Evolutionary conservation across 805 yeast genomes (phyloP), one percentile per base, ranked within the genome.

Genomic region (Starmerella asiatica): DNA sequence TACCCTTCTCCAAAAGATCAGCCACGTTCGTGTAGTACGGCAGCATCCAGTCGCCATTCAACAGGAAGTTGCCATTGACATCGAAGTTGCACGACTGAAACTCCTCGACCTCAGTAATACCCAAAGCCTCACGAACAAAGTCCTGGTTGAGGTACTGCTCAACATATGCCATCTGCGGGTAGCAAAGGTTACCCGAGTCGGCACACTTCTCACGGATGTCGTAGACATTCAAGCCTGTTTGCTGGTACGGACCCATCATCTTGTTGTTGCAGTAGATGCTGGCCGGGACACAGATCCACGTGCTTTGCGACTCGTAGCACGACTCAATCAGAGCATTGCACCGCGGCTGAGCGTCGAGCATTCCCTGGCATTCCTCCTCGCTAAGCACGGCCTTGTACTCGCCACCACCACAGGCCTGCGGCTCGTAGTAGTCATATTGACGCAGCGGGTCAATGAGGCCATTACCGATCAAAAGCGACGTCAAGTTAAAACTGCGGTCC

Each of bases 321-420:
- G 76, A 58, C 52, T 79, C 67, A 51, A 79, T 75, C 58, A 85
- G 69, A 14, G 73, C 64, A 46, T 73, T 63, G 67, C 95, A 85
- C 57, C 86, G 73, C 38, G 80, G 82, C 55, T 77, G 67, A 35
- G 76, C 60, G 36, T 65, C 67, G 38, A 70, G 68, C 76, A 85
- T 74, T 21, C 64, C 62, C 39, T 71, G 70, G 66, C 96, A 85
- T 56, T 79, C 77, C 47, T 78, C 85, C 36, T 79, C 83, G 28
- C 72, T 63, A 48, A 85, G 65, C 4, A 84, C 83, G 14, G 86
- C 67, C 29, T 80, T 79, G 51, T 71, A 75, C 29, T 94, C 95
- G 51, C 94, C 94, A 55, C 75, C 68, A 48, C 94, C 94, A 64
- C 95, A 85, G 12, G 94, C 94, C 95, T 84, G 85, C 60, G 93